Conservation (phyloP, 208 protist genomes). For the Wallacemonas sp. region DNA sequence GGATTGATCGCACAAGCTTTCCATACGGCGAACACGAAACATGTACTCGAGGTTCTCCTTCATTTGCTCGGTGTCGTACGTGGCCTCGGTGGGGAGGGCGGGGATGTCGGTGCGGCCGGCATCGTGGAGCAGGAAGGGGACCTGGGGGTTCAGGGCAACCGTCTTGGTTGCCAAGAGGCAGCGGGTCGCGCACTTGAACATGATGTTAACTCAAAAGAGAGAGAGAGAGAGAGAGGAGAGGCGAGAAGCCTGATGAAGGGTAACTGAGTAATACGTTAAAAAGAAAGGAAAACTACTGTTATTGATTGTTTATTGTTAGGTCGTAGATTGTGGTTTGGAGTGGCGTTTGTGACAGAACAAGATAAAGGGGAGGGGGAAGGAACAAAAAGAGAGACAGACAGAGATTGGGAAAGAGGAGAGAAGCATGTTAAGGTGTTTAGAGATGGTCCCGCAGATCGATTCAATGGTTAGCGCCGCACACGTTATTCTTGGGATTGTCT, state of each 20-base stretch:
- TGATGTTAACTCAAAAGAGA: slow-evolving; percentile 12
- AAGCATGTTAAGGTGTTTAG: no score
- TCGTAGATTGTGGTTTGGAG: no score
- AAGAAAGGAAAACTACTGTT: no score
- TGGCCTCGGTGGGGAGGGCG: slow-evolving; percentile 68
- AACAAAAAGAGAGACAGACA: no score
- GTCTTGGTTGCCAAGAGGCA: slow-evolving; percentile 71
- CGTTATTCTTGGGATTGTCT: no score
- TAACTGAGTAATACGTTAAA: background rate
- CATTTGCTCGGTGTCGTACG: slow-evolving; percentile 74
- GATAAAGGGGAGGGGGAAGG: background rate
- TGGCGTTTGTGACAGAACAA: no score
- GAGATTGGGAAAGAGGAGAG: no score
- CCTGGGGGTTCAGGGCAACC: slow-evolving; percentile 64
- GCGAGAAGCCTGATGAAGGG: background rate
- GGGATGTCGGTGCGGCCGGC: slow-evolving; percentile 67
- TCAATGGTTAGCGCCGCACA: no score
- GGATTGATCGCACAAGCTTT: slow-evolving; percentile 93
- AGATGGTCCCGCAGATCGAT: no score
- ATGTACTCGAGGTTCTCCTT: slow-evolving; percentile 87
- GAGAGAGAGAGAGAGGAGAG: background rate
- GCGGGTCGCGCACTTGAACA: slow-evolving; percentile 69
- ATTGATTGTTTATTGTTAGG: no score
- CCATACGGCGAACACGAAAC: slow-evolving; percentile 94
- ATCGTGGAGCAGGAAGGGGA: slow-evolving; percentile 73